Evolutionary conservation across 139 green algal genomes (phyloP), one percentile per base, ranked within the genome.

Genomic region (Limnomonas spitsbergensis): DNA sequence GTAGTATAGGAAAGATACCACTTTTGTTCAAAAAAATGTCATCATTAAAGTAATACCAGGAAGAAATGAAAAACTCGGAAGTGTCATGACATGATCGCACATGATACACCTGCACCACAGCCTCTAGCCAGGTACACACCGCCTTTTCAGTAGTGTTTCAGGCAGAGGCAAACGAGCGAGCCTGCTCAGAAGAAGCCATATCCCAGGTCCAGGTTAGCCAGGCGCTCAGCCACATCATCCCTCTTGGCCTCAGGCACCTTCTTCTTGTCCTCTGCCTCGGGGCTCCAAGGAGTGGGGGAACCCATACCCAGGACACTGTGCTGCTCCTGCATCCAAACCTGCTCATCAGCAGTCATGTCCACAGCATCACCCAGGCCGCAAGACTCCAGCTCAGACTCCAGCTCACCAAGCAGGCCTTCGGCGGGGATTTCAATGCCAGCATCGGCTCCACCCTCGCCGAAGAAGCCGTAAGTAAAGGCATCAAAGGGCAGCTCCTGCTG

Each of bases 381-480:
- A 6, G 1, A 27, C 27, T 40, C 70, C 24, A 24, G 9, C 32
- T 34, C 35, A 4, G 6, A 3, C 40, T 77, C 80, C 20, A 70
- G 39, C 77, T 85, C 78, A 32, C 79, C 84, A 34, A 84, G 68
- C 53, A 84, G 80, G 38, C 61, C 80, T n/a, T n/a, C n/a, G n/a
- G n/a, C n/a, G n/a, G n/a, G n/a, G n/a, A n/a, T n/a, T n/a, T n/a
- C n/a, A n/a, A n/a, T n/a, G 20, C 80, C 69, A 54, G 7, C 69
- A 35, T 54, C 69, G 73, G 76, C 82, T 2, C 68, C 53, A 9
- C 77, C 69, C n/a, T 66, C 73, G 29, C 82, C 82, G 53, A 90
- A 87, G 66, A 90, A 86, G 27, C 76, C 81, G 68, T 84, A 87
- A 9, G 78, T 81, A 78, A 90, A 88, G 29, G 73, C 75, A 27